Conservation (phyloP, 129 eudicot genomes). For the Lonicera japonica region DNA sequence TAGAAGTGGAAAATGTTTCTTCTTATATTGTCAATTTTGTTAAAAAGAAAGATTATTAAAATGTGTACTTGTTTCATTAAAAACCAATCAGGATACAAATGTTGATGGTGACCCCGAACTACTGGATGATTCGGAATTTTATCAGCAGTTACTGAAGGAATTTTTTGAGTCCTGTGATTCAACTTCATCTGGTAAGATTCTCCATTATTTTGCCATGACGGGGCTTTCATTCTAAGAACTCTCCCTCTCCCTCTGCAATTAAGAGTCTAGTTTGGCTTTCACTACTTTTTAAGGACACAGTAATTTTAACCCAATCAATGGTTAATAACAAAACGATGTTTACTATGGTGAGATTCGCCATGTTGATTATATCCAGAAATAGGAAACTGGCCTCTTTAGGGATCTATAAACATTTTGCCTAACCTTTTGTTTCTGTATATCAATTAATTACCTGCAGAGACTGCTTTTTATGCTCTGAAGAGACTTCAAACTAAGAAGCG, state of each 20-base stretch:
- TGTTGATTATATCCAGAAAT: not conserved
- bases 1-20: too few relatives aligned
- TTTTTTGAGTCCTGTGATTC: constrained; percentile 78
- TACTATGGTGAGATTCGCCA: not conserved
- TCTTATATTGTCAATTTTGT: too few relatives aligned
- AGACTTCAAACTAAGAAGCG: constrained; percentile 77
- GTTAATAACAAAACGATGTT: not conserved
- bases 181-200: constrained; percentile 65
- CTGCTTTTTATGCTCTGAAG: constrained; percentile 78
- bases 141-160: constrained; percentile 82
- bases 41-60: too few relatives aligned
- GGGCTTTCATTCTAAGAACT: too few relatives aligned
- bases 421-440: too few relatives aligned
- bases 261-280: too few relatives aligned
- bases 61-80: not conserved
- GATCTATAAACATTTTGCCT: not conserved
- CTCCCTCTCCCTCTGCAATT: too few relatives aligned
- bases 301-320: too few relatives aligned
- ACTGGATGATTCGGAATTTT: constrained; percentile 79
- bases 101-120: constrained; percentile 87
- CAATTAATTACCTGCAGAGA: constrained; percentile 32
- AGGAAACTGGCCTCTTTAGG: not conserved
- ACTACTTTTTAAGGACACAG: too few relatives aligned
- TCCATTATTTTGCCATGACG: not conserved
- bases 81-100: constrained; percentile 29